Percentiles rank a stretch among this genome's conserved stretches.
phyloP scores from a whole-genome alignment of 2,329 filamentous ascomycete genomes.

The Diaporthe ilicicola region DNA sequence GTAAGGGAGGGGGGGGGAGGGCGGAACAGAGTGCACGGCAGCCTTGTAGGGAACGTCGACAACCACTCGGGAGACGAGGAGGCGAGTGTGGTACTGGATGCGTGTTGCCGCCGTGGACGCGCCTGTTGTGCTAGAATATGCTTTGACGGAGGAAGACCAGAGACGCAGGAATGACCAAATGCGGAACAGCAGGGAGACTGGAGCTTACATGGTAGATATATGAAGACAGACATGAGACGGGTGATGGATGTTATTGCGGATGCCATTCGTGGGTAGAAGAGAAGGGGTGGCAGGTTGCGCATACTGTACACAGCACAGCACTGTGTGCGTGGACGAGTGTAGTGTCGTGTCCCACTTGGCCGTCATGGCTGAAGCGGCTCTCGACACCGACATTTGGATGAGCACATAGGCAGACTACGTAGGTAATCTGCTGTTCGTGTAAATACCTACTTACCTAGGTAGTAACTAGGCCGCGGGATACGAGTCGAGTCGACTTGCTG shows the following conservation, averaged over 20 bases:
- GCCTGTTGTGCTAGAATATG: background rate
- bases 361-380: constrained; percentile 7
- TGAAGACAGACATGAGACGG: background rate
- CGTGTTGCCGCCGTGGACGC: constrained; percentile 24
- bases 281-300: background rate
- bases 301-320: constrained; percentile 9
- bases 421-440: background rate
- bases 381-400: constrained; percentile 26
- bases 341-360: constrained; percentile 9
- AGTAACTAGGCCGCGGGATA: background rate
- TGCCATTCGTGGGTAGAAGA: background rate
- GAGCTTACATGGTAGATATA: constrained; percentile 1
- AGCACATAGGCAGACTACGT: background rate
- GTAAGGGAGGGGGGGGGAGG: background rate
- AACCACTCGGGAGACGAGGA: constrained; percentile 18
- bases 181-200: constrained; percentile 9
- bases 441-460: background rate
- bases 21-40: constrained; percentile 3
- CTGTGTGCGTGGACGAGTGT: constrained; percentile 12
- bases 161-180: constrained; percentile 27
- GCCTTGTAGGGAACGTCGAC: background rate
- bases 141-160: background rate
- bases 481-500: constrained; percentile 11
- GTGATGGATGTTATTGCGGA: background rate
- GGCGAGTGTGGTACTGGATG: constrained; percentile 13